phyloP scores from a whole-genome alignment of 208 protist species.

The Wallacemonas sp. region DNA sequence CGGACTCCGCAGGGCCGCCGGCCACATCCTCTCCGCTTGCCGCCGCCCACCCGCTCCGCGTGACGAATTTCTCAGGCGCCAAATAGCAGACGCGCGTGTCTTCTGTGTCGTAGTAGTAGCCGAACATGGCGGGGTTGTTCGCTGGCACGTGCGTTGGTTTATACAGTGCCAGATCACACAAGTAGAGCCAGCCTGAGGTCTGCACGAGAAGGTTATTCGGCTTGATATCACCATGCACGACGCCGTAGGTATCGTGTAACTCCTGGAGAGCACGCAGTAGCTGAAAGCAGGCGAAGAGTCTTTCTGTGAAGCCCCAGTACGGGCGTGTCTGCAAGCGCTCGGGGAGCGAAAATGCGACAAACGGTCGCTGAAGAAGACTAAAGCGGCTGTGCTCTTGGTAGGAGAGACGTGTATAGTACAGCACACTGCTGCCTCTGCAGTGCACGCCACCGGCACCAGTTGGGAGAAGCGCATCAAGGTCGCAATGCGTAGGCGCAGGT shows the following conservation, averaged over 20 bases:
- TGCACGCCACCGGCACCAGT: too few relatives aligned
- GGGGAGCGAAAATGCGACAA: constrained; percentile 67
- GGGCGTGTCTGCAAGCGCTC: constrained; percentile 77
- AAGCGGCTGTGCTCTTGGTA: constrained; percentile 37
- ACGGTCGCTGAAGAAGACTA: constrained; percentile 73
- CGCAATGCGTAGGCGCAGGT: not conserved
- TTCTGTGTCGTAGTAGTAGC: constrained; percentile 90
- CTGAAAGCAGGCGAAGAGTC: constrained; percentile 73
- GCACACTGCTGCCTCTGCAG: constrained; percentile 18
- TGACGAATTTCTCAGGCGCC: constrained; percentile 87
- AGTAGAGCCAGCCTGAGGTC: constrained; percentile 66
- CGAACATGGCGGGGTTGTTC: constrained; percentile 76
- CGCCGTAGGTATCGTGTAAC: constrained; percentile 75
- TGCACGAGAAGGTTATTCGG: constrained; percentile 83
- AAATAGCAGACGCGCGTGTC: constrained; percentile 79
- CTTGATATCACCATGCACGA: constrained; percentile 90
- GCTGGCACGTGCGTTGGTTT: constrained; percentile 70
- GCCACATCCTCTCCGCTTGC: not conserved
- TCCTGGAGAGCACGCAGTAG: constrained; percentile 64
- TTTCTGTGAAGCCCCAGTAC: constrained; percentile 34
- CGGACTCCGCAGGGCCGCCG: too few relatives aligned
- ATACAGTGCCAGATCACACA: constrained; percentile 86
- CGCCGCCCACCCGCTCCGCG: not conserved
- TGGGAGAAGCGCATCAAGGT: not conserved
- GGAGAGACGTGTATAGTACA: constrained; percentile 37